phyloP scores from a whole-genome alignment of 192 early-diverging fungal genomes.

The Coemansia sp. region DNA sequence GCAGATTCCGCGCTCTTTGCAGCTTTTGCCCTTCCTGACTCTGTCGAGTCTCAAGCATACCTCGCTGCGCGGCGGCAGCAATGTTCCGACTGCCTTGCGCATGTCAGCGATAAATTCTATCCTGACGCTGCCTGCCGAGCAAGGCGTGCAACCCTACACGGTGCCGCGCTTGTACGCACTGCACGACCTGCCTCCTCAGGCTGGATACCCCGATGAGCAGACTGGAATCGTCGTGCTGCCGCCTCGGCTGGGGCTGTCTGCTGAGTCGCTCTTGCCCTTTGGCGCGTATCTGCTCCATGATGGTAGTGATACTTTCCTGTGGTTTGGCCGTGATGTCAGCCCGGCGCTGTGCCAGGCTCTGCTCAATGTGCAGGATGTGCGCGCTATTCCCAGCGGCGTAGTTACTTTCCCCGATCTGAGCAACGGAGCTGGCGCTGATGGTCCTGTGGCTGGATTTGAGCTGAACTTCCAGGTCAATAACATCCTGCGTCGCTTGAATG shows the following conservation, averaged over 20 bases:
- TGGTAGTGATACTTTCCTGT: slow-evolving; percentile 81
- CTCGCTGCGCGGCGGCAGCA: slow-evolving; percentile 60
- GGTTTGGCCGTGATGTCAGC: slow-evolving; percentile 78
- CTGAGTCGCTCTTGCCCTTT: slow-evolving; percentile 79
- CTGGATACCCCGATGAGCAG: slow-evolving; percentile 36
- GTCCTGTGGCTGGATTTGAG: slow-evolving; percentile 61
- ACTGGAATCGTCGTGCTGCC: slow-evolving; percentile 72
- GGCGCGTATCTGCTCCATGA: slow-evolving; percentile 88
- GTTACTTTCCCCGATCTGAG: slow-evolving; percentile 73
- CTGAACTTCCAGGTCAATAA: slow-evolving; percentile 70
- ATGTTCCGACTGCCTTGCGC: slow-evolving; percentile 78
- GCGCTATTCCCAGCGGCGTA: slow-evolving; percentile 54
- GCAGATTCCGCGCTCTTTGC: slow-evolving; percentile 79
- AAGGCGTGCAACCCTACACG: slow-evolving; percentile 63
- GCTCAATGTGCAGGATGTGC: slow-evolving; percentile 54
- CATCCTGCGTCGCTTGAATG: slow-evolving; percentile 72
- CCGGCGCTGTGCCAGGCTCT: slow-evolving; percentile 74
- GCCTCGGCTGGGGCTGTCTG: slow-evolving; percentile 71
- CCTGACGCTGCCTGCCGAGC: slow-evolving; percentile 79
- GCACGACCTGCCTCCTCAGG: slow-evolving; percentile 70
- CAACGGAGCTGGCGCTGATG: slow-evolving; percentile 57
- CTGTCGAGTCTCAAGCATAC: slow-evolving; percentile 81
- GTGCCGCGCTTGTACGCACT: slow-evolving; percentile 82
- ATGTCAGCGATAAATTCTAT: slow-evolving; percentile 75
- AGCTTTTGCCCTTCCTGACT: slow-evolving; percentile 78